Evolutionary conservation across 805 yeast species (phyloP).

Genomic region (Wickerhamomyces chambardii): DNA sequence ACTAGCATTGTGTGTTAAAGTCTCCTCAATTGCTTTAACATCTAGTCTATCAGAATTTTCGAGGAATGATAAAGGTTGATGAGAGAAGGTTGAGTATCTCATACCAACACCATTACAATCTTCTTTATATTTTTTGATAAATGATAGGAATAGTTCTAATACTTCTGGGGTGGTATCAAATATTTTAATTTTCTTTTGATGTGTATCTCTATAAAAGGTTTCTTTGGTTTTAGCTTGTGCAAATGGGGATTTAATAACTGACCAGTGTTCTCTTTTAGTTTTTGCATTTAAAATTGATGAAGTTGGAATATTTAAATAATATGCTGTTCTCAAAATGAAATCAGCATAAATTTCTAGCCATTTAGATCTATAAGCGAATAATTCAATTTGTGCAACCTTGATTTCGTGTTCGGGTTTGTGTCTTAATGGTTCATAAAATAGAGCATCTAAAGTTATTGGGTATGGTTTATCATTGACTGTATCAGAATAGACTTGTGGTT

Average conservation of each 20-base stretch:
- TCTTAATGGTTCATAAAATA: constrained; percentile 72
- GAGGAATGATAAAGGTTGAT: neutral
- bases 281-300: constrained; percentile 63
- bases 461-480: constrained; percentile 39
- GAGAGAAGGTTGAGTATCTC: constrained; percentile 45
- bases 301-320: constrained; percentile 80
- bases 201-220: constrained; percentile 86
- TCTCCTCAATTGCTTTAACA: neutral
- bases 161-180: constrained; percentile 85
- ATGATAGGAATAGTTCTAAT: constrained; percentile 73
- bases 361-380: constrained; percentile 63
- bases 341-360: constrained; percentile 72
- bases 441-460: constrained; percentile 80
- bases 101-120: constrained; percentile 80
- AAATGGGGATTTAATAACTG: constrained; percentile 88
- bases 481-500: constrained; percentile 28
- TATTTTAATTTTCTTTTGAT: constrained; percentile 60
- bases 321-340: constrained; percentile 86
- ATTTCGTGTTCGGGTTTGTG: constrained; percentile 62
- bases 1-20: neutral
- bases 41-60: neutral
- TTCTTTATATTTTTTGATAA: constrained; percentile 42
- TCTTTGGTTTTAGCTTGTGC: constrained; percentile 92
- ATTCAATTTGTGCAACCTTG: constrained; percentile 65
- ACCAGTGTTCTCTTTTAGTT: constrained; percentile 79